Base-by-base conservation (phyloP, 768 basidiomycete genomes). In the Astraeus odoratus region DNA sequence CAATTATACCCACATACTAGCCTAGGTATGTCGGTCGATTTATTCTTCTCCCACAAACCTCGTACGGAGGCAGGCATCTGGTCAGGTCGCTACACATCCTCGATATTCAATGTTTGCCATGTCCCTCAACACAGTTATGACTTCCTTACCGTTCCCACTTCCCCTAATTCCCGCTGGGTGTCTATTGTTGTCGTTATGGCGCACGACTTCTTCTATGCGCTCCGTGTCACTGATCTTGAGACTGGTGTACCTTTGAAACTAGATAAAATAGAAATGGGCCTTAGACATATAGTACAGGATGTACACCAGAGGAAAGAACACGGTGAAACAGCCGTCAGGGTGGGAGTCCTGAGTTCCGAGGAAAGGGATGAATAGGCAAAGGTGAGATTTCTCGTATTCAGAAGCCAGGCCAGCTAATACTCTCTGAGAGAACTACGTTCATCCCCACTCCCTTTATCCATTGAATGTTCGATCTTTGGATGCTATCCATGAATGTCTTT, bases 361-460 rank as follows among this genome's bases (percentile, higher is more conserved):
- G 74, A 83, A 20, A 73, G 94, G 49, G 88, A 95, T 61, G 67
- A 60, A 10, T 96, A 94, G 94, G 74, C 85, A 9, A 66, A 75
- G 57, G 90, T 91, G 61, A 46, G 76, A 54, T 9, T n/a, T 33
- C 12, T 6, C 20, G 1, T 19, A 8, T 7, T 18, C 5, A 13
- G 20, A 6, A 37, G 10, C 8, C 8, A 19, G 19, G 9, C 13
- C 16, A 18, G 1, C 34, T 35, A 18, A 35, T 18, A n/a, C 27
- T 29, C 4, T 42, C 30, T 19, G 19, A 1, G 54, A 91, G 91
- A 92, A 91, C 52, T 77, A 90, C 34, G 60, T 76, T 46, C 70
- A 79, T 46, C 74, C 96, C 9, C 66, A 86, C 5, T 68, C 76
- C 2, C 65, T 94, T 23, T 85, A 86, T 2, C 73, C 81, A 0